Base-by-base conservation (phyloP, 2,329 filamentous ascomycete genomes). In the Macroventuria anomochaeta region DNA sequence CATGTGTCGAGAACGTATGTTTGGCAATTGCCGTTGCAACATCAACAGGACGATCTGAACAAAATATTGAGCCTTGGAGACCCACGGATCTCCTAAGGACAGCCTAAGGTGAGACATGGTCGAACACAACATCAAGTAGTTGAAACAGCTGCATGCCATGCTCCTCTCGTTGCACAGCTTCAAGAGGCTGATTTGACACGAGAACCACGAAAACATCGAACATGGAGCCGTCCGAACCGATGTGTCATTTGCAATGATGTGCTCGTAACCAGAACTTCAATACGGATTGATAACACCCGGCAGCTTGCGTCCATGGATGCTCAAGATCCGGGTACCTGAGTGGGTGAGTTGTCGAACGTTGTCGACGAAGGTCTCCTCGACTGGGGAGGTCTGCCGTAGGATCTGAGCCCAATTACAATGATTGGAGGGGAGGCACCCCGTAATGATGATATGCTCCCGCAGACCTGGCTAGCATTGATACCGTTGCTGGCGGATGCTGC, bases 71-170 rank as follows among this genome's bases (percentile, higher is more conserved):
- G 29, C 18, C n/a, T 36, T 15, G 12, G 13, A 36, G 40, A 31
- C 8, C 17, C 23, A 36, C 17, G 10, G 28, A 21, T 37, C 44
- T 40, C 5, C 20, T 26, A 21, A 37, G 44, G 26, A 44, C 51
- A 49, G 39, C 38, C 51, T 43, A 28, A 36, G 43, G 61, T 49
- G 55, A 56, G 58, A 65, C 55, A 59, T 31, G 60, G 56, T 53
- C 55, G 54, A 55, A 59, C 53, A 63, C 59, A 53, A 44, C 63
- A 57, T 53, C 18, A 26, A 39, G 58, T 54, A 54, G 57, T 52
- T 62, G 63, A 67, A 65, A 68, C 64, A 56, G 33, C 38, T 60
- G 48, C 60, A 58, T 58, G 57, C 58, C 62, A 65, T 50, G 57
- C 58, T 42, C 32, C 46, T 42, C 34, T 28, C 31, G 60, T 63